Conservation (phyloP, 2,329 filamentous ascomycete genomes). For the Teratosphaeria destructans region DNA sequence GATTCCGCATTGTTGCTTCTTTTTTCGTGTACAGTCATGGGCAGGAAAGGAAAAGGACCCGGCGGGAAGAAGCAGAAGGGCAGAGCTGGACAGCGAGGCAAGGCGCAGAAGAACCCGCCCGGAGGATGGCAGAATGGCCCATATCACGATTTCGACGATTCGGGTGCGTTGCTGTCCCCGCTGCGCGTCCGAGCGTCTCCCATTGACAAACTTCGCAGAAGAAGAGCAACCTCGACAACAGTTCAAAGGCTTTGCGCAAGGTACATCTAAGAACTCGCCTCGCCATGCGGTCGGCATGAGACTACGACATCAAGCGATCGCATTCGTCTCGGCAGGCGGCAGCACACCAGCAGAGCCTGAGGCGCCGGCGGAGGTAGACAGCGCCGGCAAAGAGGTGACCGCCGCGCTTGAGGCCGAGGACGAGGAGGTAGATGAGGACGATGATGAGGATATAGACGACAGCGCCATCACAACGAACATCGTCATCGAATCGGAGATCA, state of each 20-base stretch:
- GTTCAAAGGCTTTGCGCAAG: constrained; percentile 22
- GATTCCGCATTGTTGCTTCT: neutral
- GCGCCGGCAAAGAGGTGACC: constrained; percentile 9
- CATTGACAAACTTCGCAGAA: neutral
- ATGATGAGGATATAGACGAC: constrained; percentile 14
- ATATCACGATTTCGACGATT: neutral
- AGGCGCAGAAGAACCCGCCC: constrained; percentile 4
- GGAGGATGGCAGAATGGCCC: neutral
- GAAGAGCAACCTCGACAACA: constrained; percentile 4
- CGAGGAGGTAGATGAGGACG: constrained; percentile 10
- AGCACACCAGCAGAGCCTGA: constrained; percentile 27
- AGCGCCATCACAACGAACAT: constrained; percentile 19
- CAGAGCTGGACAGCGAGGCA: constrained; percentile 7
- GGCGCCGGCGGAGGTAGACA: constrained; percentile 24
- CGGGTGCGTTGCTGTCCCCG: neutral
- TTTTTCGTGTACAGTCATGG: constrained; percentile 5
- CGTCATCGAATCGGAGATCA: constrained; percentile 20
- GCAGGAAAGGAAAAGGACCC: constrained; percentile 11
- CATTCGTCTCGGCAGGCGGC: constrained; percentile 51
- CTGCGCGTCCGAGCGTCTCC: neutral
- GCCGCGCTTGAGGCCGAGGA: constrained; percentile 11
- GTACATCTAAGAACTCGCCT: constrained; percentile 5
- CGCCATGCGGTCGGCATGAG: constrained; percentile 38
- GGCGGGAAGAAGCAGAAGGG: constrained; percentile 6
- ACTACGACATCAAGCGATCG: constrained; percentile 46